Conservation (phyloP, 192 early-diverging fungal species). For the Mortierella hygrophila region DNA sequence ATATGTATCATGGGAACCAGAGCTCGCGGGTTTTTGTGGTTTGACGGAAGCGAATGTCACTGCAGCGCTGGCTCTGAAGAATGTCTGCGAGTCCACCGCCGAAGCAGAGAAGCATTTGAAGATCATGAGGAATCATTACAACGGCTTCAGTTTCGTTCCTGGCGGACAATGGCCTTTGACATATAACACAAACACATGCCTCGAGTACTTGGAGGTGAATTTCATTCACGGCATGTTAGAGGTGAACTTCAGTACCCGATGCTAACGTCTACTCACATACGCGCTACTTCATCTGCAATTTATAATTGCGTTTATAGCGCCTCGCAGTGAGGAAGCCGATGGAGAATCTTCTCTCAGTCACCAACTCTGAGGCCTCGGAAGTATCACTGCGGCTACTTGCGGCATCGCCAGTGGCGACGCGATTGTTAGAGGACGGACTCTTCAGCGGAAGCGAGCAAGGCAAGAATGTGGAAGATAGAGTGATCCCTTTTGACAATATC, state of each 20-base stretch:
- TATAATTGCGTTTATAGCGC: slow-evolving; percentile 18
- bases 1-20: too few relatives aligned
- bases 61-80: too few relatives aligned
- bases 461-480: slow-evolving; percentile 25
- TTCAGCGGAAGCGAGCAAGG: slow-evolving; percentile 26
- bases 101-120: too few relatives aligned
- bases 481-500: slow-evolving; percentile 26
- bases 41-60: too few relatives aligned
- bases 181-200: too few relatives aligned
- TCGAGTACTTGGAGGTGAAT: too few relatives aligned
- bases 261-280: slow-evolving; percentile 12
- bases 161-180: too few relatives aligned
- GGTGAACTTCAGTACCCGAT: background rate
- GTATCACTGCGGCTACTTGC: slow-evolving; percentile 29
- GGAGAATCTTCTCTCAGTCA: slow-evolving; percentile 37
- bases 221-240: too few relatives aligned
- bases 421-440: slow-evolving; percentile 27
- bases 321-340: slow-evolving; percentile 16
- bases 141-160: too few relatives aligned
- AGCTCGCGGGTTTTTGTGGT: too few relatives aligned
- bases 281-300: slow-evolving; percentile 2
- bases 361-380: slow-evolving; percentile 37
- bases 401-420: slow-evolving; percentile 36
- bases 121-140: too few relatives aligned
- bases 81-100: too few relatives aligned